Base-by-base conservation (phyloP, 202 grass and related monocot genomes). In the Musa balbisiana region DNA sequence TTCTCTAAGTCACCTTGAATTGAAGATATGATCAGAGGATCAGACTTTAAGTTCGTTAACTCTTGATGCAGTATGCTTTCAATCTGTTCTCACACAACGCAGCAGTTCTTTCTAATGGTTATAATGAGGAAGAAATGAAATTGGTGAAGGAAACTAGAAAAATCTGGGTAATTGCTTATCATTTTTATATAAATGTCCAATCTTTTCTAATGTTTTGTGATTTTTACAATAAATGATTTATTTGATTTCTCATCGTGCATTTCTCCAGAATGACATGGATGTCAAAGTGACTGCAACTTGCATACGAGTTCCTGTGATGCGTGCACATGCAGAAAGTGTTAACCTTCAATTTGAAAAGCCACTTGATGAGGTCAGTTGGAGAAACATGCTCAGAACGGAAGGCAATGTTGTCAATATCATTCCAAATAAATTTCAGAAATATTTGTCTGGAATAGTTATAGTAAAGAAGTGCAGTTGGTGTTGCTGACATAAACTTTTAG, bases 31-130 rank as follows among this genome's bases (percentile, higher is more conserved):
- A 64, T n/a, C 71, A 49, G 58, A 64, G 64, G 49, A 43, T 71
- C 62, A 16, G 63, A 12, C 19, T 53, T 74, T 2, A 69, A 14
- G 53, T 73, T 62, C 15, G 17, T 82, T 70, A 83, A 76, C 66
- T 55, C 50, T 17, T 85, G 54, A 49, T 92, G 81, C 80, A 99
- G 91, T 99, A 99, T 87, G 95, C 91, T 69, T 99, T 99, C 72
- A 94, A 99, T 83, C 83, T 99, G 73, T 94, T 94, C 82, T 99
- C 95, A n/a, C 95, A 99, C 63, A 99, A 99, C 84, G 89, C 95
- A 20, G 83, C 86, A 29, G 79, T 95, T 88, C 82, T 92, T 84
- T 76, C 86, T 79, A 95, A 99, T 82, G 91, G 95, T 17, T 99
- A 95, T 55, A 99, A 99, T 51, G 95, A 95, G 80, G 95, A 99